Evolutionary conservation across 2,329 filamentous ascomycete species (phyloP).

Genomic region (Drechslerella coelobrocha): DNA sequence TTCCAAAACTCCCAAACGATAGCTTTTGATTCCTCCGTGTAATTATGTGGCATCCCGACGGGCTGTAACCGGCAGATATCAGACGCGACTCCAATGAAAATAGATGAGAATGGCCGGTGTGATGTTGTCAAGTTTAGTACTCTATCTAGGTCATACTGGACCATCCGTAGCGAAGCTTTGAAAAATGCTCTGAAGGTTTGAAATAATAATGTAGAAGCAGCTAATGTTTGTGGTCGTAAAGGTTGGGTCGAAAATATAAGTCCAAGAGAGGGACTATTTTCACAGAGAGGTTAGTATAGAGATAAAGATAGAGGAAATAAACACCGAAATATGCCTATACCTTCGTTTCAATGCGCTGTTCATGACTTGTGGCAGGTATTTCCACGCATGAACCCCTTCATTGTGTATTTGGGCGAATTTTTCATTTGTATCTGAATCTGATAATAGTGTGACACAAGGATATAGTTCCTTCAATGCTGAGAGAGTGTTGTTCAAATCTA

Average conservation of each 20-base stretch:
- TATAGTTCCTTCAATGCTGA: conserved; percentile 27
- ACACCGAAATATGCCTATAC: conserved; percentile 1
- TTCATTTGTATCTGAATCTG: conserved; percentile 22
- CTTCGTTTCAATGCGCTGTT: conserved; percentile 28
- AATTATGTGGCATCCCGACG: conserved; percentile 28
- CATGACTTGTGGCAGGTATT: conserved; percentile 33
- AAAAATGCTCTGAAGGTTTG: conserved; percentile 38
- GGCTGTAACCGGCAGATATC: conserved; percentile 39
- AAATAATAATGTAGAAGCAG: conserved; percentile 23
- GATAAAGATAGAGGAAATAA: neutral
- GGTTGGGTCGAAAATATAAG: conserved; percentile 34
- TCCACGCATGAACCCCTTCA: conserved; percentile 44
- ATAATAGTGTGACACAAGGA: conserved; percentile 33
- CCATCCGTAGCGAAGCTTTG: conserved; percentile 26
- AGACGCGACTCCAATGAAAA: conserved; percentile 14
- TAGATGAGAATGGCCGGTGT: conserved; percentile 16
- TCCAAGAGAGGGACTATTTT: conserved; percentile 27
- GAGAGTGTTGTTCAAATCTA: conserved; percentile 29
- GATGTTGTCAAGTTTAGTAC: conserved; percentile 1
- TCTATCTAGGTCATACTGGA: conserved; percentile 32
- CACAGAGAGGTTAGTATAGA: neutral
- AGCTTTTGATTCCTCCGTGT: conserved; percentile 23
- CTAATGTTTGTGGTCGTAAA: conserved; percentile 14
- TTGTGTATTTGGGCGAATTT: conserved; percentile 27
- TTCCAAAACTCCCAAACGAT: conserved; percentile 37